Conservation (phyloP, 345 rosid species). For the Limnanthes douglasii region DNA sequence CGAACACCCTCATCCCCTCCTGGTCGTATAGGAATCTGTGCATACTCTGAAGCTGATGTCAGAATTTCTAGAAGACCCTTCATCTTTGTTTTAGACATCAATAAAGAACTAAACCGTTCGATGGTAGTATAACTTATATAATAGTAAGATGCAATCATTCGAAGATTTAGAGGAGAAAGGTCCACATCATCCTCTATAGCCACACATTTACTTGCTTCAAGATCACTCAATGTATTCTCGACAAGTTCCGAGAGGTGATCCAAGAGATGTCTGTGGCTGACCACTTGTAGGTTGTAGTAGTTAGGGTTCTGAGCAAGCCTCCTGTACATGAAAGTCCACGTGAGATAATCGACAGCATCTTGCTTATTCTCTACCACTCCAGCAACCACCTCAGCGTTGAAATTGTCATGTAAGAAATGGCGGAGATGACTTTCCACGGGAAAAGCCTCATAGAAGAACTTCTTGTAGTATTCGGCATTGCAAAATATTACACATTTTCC, state of each 20-base stretch:
- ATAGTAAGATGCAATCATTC: constrained; percentile 81
- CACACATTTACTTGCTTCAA: constrained; percentile 76
- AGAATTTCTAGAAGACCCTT: constrained; percentile 84
- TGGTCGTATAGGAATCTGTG: constrained; percentile 56
- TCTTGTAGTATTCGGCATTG: constrained; percentile 86
- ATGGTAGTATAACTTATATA: constrained; percentile 82
- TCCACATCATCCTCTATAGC: constrained; percentile 70
- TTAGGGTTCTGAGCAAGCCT: constrained; percentile 88
- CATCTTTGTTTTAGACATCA: constrained; percentile 83
- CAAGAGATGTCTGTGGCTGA: constrained; percentile 85
- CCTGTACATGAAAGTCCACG: constrained; percentile 95
- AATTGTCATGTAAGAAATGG: constrained; percentile 79
- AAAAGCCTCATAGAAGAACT: constrained; percentile 79
- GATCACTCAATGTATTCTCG: constrained; percentile 63
- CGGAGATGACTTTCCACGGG: constrained; percentile 90
- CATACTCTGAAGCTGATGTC: constrained; percentile 86
- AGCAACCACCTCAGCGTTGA: constrained; percentile 80
- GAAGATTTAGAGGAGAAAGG: constrained; percentile 67
- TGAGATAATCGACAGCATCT: constrained; percentile 90
- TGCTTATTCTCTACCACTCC: constrained; percentile 77
- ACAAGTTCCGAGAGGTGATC: constrained; percentile 96
- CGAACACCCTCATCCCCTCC: constrained; percentile 83
- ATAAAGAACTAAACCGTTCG: constrained; percentile 73
- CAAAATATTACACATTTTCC: constrained; percentile 84
- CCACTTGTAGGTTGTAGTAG: constrained; percentile 94